Base-by-base conservation (phyloP, 352 stramenopile species). In the Pythium insidiosum region DNA sequence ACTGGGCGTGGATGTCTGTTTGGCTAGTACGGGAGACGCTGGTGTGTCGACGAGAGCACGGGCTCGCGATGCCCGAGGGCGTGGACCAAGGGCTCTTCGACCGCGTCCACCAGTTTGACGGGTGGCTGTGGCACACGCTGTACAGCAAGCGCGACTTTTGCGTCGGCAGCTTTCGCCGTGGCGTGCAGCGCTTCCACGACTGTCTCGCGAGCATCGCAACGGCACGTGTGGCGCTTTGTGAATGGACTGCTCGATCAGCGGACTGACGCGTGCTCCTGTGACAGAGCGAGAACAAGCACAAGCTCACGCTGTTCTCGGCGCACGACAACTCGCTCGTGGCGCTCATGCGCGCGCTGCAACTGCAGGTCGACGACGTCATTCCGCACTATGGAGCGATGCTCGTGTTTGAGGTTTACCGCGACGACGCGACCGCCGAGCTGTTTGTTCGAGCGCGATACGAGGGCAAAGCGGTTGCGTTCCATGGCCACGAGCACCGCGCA, bases 271-370 rank as follows among this genome's bases (percentile, higher is more conserved):
- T 28, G 6, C 3, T 4, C 16, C 13, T 13, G 7, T 21, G 4
- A 36, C 24, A 63, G 55, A 51, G 40, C 12, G 35, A 54, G 21
- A 56, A 47, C 2, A 10, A 11, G 6, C 66, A 75, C 60, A 83
- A 73, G 38, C 26, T 91, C 30, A 83, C 79, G 33, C 58, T 91
- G 1, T 84, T 88, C 58, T 91, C 79, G 0, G 73, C 67, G 0
- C 79, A 91, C 54, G 75, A 91, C 54, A 88, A 88, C 56, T 86
- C 79, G 43, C 58, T 91, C 13, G 73, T 91, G 22, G 75, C 75
- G 34, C 53, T 88, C 18, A 56, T 81, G 20, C 72, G 67, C 25
- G 79, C 79, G 44, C 56, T 91, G 41, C 53, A 83, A 49, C 43
- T 91, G 23, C 48, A 83, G 28, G 47, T 74, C 36, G 58, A 67